Evolutionary conservation across 78 protist species (phyloP).

Genomic region (Dictyostelium capitatum): DNA sequence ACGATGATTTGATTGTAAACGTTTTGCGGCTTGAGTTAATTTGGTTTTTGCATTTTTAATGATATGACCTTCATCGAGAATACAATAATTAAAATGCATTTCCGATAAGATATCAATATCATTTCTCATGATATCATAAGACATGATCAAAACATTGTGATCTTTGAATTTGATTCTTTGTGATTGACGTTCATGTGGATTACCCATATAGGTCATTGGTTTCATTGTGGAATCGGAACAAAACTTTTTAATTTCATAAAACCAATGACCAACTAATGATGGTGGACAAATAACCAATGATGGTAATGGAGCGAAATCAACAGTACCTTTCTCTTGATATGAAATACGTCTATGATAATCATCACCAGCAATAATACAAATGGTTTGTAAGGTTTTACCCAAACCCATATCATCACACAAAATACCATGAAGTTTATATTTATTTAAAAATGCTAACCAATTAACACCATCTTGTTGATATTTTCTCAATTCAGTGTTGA

Average conservation of each 20-base stretch:
- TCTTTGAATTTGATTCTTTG: slow-evolving; percentile 32
- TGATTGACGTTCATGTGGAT: slow-evolving; percentile 61
- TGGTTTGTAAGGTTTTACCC: slow-evolving; percentile 98
- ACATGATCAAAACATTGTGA: slow-evolving; percentile 78
- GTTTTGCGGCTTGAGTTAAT: slow-evolving; percentile 86
- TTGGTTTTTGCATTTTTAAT: slow-evolving; percentile 90
- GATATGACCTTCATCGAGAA: slow-evolving; percentile 99
- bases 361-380: slow-evolving; percentile 88
- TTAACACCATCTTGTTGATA: slow-evolving; percentile 97
- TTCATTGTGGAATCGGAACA: slow-evolving; percentile 4
- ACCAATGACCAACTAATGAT: slow-evolving; percentile 96
- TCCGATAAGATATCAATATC: slow-evolving; percentile 82
- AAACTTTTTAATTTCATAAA: slow-evolving; percentile 88
- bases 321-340: slow-evolving; percentile 28
- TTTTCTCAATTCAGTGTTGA: slow-evolving; percentile 87
- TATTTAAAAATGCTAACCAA: slow-evolving; percentile 93
- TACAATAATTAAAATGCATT: slow-evolving; percentile 86
- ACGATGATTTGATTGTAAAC: slow-evolving; percentile 90
- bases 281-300: slow-evolving; percentile 97
- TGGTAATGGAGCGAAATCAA: slow-evolving; percentile 74
- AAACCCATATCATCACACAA: slow-evolving; percentile 99
- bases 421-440: slow-evolving; percentile 88
- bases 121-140: slow-evolving; percentile 91
- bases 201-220: slow-evolving; percentile 85
- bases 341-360: slow-evolving; percentile 45